A percentile compares a stretch with the other conserved stretches of the same genome.
phyloP scores from a whole-genome alignment of 208 protist genomes.

The Wallacemonas sp. region DNA sequence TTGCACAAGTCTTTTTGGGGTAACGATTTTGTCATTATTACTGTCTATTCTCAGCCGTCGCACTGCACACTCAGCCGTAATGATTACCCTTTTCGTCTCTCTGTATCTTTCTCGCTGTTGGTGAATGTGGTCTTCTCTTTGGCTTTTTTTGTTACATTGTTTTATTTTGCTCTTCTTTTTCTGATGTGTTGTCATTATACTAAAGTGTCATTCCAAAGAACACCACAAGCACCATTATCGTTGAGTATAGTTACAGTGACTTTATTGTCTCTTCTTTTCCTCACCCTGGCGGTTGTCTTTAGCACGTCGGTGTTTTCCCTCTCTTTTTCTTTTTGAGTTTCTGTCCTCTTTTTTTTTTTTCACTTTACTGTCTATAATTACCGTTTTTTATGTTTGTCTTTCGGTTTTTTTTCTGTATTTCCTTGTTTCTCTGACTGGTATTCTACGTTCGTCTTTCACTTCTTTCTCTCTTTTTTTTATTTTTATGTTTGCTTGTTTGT shows the following conservation, averaged over 20 bases:
- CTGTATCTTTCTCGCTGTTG: too few species aligned
- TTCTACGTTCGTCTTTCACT: conserved; percentile 10
- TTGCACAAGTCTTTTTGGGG: too few species aligned
- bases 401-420: neutral
- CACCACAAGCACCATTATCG: too few species aligned
- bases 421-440: neutral
- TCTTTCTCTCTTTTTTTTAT: conserved; percentile 12
- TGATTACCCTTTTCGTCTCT: too few species aligned
- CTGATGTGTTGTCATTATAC: conserved; percentile 1
- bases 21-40: too few species aligned
- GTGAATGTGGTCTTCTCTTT: too few species aligned
- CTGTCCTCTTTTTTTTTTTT: conserved; percentile 9
- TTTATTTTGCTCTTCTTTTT: conserved; percentile 7
- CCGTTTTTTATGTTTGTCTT: neutral
- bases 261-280: neutral
- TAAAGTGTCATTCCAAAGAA: neutral
- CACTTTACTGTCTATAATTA: neutral
- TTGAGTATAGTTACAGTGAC: too few species aligned
- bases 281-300: too few species aligned
- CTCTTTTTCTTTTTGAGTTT: conserved; percentile 1
- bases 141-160: neutral
- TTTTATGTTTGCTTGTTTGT: conserved; percentile 6
- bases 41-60: too few species aligned
- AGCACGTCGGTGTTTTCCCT: neutral
- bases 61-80: too few species aligned